These are phyloP conservation scores for Tulasnella sp. DNA, from an alignment of 768 basidiomycete genomes.

Conservation along the genomic window DNA sequence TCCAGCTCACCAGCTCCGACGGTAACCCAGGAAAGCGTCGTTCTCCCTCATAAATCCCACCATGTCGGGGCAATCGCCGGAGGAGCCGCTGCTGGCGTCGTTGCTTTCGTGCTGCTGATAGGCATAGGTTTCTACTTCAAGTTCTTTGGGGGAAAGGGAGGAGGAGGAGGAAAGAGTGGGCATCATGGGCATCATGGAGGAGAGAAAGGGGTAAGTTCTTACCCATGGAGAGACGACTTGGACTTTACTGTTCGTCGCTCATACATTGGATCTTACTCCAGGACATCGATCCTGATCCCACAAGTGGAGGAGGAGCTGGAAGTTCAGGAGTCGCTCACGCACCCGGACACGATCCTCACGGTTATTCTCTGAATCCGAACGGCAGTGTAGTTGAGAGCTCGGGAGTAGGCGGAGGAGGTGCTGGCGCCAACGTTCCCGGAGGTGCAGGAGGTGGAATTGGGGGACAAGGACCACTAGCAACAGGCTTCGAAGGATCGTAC, in stretches of 20 bases:
- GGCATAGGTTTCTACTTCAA: background rate
- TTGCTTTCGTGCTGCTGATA: background rate
- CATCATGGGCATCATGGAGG: background rate
- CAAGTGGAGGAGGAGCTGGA: background rate
- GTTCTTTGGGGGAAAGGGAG: background rate
- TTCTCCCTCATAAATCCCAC: background rate
- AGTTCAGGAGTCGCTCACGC: background rate
- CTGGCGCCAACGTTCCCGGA: background rate
- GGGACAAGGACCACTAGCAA: background rate
- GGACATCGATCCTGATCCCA: background rate
- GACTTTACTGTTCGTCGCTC: no score
- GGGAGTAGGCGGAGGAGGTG: background rate
- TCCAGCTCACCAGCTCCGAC: background rate
- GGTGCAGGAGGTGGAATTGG: background rate
- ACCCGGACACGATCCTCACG: background rate
- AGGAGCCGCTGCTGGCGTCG: background rate
- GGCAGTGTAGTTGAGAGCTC: background rate
- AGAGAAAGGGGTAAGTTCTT: background rate
- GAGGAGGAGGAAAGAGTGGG: background rate
- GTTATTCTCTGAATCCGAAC: background rate
- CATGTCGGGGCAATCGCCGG: background rate
- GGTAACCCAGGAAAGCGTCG: background rate
- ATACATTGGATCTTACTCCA: background rate
- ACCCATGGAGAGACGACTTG: no score
- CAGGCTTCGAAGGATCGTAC: no score